These are phyloP conservation scores for Bipolaris sorokiniana DNA, from an alignment of 2,329 filamentous ascomycete genomes.

Conservation along the genomic window DNA sequence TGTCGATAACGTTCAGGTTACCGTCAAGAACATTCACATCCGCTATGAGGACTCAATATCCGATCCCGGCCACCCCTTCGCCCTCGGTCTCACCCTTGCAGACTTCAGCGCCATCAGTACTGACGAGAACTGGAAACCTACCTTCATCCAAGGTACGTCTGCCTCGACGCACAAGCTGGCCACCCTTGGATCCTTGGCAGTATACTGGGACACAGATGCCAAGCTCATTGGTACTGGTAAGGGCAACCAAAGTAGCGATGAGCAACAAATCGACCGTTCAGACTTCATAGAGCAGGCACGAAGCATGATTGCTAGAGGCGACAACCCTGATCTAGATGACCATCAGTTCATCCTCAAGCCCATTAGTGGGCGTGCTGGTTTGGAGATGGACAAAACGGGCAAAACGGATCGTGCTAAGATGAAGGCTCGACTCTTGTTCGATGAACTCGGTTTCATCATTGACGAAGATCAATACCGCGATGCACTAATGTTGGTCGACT, in stretches of 20 bases:
- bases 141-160: constrained; percentile 88
- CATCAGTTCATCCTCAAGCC: constrained; percentile 97
- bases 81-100: constrained; percentile 87
- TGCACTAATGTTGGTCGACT: constrained; percentile 94
- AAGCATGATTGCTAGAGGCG: constrained; percentile 76
- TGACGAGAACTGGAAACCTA: constrained; percentile 91
- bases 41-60: constrained; percentile 98
- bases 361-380: constrained; percentile 91
- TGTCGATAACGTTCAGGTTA: constrained; percentile 97
- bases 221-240: constrained; percentile 81
- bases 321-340: constrained; percentile 61
- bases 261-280: constrained; percentile 69
- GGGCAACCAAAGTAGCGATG: constrained; percentile 67
- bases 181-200: constrained; percentile 83
- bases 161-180: constrained; percentile 91
- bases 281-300: constrained; percentile 80
- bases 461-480: constrained; percentile 98
- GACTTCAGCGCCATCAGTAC: constrained; percentile 98
- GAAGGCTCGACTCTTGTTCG: constrained; percentile 90
- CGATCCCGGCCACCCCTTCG: constrained; percentile 92
- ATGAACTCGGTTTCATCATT: constrained; percentile 96
- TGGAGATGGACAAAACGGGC: constrained; percentile 93
- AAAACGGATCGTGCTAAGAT: constrained; percentile 79
- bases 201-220: constrained; percentile 98
- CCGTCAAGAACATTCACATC: constrained; percentile 97